Percentiles rank a stretch among this genome's conserved stretches.
Conservation (phyloP, 495 filamentous ascomycete genomes). For the Podospora pseudoanserina region DNA sequence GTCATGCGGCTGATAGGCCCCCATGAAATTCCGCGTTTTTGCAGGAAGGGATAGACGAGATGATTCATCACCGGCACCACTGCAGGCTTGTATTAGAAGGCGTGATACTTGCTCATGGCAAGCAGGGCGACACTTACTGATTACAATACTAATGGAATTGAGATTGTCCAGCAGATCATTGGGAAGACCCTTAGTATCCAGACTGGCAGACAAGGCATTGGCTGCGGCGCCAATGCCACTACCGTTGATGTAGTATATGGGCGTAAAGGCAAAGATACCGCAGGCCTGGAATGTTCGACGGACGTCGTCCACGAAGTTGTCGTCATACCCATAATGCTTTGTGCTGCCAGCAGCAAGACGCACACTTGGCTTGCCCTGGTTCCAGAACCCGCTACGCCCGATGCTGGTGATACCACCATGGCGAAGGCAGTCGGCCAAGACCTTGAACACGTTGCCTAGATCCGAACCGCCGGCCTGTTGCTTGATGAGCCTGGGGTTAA, state of each 20-base stretch:
- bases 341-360: constrained; percentile 48
- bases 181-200: constrained; percentile 63
- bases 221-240: constrained; percentile 46
- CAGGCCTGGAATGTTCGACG: constrained; percentile 56
- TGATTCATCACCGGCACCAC: constrained; percentile 64
- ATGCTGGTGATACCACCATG: constrained; percentile 53
- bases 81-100: background rate
- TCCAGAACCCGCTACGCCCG: constrained; percentile 58
- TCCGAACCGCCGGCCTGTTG: constrained; percentile 52
- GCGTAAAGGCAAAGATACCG: constrained; percentile 61
- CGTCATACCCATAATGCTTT: constrained; percentile 42
- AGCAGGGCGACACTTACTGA: constrained; percentile 28
- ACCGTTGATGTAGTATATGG: constrained; percentile 64
- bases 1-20: constrained; percentile 71
- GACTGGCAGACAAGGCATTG: constrained; percentile 54
- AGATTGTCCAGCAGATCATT: constrained; percentile 78
- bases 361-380: constrained; percentile 59
- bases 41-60: constrained; percentile 62
- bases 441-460: constrained; percentile 51
- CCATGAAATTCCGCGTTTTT: constrained; percentile 59
- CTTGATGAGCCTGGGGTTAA: constrained; percentile 51
- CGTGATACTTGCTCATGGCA: background rate
- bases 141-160: constrained; percentile 67
- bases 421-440: constrained; percentile 52
- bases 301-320: constrained; percentile 57